A percentile compares a stretch with the other conserved stretches of the same genome.
These are phyloP conservation scores for Mycena leptocephala DNA, from an alignment of 768 basidiomycete genomes.

Conservation along the genomic window DNA sequence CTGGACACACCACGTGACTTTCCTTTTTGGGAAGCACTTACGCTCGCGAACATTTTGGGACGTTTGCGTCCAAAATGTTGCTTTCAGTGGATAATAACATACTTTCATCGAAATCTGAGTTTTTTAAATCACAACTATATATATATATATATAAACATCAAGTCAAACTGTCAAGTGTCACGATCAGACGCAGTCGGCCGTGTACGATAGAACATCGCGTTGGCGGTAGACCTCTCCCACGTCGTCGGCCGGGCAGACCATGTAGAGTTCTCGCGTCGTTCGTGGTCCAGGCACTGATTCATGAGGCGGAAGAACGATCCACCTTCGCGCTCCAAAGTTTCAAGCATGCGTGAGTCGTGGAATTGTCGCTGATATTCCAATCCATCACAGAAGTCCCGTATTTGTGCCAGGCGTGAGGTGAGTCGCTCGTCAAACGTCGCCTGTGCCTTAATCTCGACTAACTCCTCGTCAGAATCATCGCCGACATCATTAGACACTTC, in stretches of 20 bases:
- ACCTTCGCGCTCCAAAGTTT: not conserved
- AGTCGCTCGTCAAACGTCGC: conserved; percentile 15
- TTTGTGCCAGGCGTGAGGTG: not conserved
- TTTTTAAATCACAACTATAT: not conserved
- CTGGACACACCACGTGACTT: no score
- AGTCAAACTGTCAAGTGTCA: not conserved
- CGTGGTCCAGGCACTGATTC: not conserved
- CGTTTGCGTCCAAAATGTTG: no score
- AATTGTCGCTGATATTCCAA: conserved; percentile 23
- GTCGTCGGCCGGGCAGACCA: not conserved
- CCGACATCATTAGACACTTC: not conserved
- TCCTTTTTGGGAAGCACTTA: no score
- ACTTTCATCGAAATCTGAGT: no score
- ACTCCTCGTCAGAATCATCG: not conserved
- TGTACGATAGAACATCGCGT: conserved; percentile 19
- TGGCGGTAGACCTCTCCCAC: conserved; percentile 13
- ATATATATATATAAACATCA: not conserved
- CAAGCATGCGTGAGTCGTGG: conserved; percentile 9
- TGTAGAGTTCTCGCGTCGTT: conserved; percentile 1
- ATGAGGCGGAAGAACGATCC: not conserved
- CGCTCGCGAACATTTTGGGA: no score
- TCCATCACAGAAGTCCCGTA: conserved; percentile 19
- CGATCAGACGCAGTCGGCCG: not conserved
- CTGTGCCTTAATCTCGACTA: not conserved
- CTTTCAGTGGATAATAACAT: no score